Evolutionary conservation across 768 basidiomycete species (phyloP), one percentile per base, ranked within the genome.

Genomic region (Pleurotus djamor): DNA sequence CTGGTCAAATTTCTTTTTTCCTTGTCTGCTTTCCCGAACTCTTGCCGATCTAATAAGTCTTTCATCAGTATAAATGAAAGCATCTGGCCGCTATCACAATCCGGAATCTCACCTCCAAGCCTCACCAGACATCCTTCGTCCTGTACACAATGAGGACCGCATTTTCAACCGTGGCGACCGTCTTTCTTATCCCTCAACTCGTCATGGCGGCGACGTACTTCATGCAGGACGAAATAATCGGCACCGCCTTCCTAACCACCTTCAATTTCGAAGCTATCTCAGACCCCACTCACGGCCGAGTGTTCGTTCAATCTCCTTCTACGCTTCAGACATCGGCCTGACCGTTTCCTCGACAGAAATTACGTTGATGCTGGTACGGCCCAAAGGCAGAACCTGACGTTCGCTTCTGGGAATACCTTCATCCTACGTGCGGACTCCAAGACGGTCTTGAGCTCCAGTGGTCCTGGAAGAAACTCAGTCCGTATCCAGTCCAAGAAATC

Each of bases 211-310:
- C 70, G 21, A 69, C 66, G 0, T 84, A 83, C 61, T 52, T 59
- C 16, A 60, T 67, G 60, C 63, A 71, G 21, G 76, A 73, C 59
- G 78, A 72, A 49, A 73, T 77, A 64, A 60, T 71, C 17, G 72
- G 76, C 35, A 55, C 58, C 57, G 70, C 69, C 37, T 83, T 83
- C 61, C 72, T 79, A 58, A 67, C 70, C 34, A 64, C 72, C 37
- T 84, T 84, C 67, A 58, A 61, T n/a, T 77, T 75, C 64, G 68
- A 78, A 61, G 68, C 69, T 7, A 74, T 76, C 50, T 32, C 74
- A 1, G 83, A 83, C 60, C 82, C 83, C 4, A 84, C 83, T 3
- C 65, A 75, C 35, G 83, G 83, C 14, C 68, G 81, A 56, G 83
- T 84, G 82, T 84, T 41, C 65, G 60, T 16, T 57, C 34, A 7